phyloP scores from a whole-genome alignment of 1,284 basidiomycete species.

The Puccinia horiana region DNA sequence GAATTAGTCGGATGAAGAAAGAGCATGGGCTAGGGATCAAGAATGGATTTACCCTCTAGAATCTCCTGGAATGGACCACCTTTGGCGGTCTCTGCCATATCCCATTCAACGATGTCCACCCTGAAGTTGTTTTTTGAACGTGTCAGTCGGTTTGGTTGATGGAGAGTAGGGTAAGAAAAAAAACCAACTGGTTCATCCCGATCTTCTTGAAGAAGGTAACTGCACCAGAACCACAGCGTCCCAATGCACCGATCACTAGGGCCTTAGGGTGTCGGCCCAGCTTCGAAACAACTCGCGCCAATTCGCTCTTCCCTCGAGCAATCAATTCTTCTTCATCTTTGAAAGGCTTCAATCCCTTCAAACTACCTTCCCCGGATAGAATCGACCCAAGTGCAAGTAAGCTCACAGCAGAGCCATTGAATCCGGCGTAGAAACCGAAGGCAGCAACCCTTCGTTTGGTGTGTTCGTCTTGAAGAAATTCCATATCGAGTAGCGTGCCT shows the following conservation, averaged over 20 bases:
- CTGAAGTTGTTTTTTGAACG: slow-evolving; percentile 63
- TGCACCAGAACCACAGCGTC: slow-evolving; percentile 93
- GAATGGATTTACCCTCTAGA: slow-evolving; percentile 64
- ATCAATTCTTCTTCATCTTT: slow-evolving; percentile 80
- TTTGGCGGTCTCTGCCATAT: slow-evolving; percentile 93
- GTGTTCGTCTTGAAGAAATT: slow-evolving; percentile 82
- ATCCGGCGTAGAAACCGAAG: slow-evolving; percentile 97
- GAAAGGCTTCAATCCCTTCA: slow-evolving; percentile 71
- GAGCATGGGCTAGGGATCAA: background rate
- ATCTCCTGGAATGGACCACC: slow-evolving; percentile 96
- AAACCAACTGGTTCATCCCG: slow-evolving; percentile 66
- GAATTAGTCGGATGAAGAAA: background rate
- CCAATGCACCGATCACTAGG: slow-evolving; percentile 93
- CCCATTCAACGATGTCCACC: slow-evolving; percentile 96
- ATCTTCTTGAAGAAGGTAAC: slow-evolving; percentile 92
- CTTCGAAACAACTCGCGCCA: slow-evolving; percentile 63
- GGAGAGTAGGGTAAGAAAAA: background rate
- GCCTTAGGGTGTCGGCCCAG: slow-evolving; percentile 72
- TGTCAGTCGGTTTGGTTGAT: background rate
- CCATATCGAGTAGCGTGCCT: slow-evolving; percentile 91
- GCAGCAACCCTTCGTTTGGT: slow-evolving; percentile 90
- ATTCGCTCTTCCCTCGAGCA: slow-evolving; percentile 64
- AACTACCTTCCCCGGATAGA: slow-evolving; percentile 58
- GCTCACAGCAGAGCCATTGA: slow-evolving; percentile 93
- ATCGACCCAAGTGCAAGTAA: slow-evolving; percentile 78